A percentile compares a stretch with the other conserved stretches of the same genome.
Conservation (phyloP, 2,329 filamentous ascomycete species). For the Colletotrichum sp. region DNA sequence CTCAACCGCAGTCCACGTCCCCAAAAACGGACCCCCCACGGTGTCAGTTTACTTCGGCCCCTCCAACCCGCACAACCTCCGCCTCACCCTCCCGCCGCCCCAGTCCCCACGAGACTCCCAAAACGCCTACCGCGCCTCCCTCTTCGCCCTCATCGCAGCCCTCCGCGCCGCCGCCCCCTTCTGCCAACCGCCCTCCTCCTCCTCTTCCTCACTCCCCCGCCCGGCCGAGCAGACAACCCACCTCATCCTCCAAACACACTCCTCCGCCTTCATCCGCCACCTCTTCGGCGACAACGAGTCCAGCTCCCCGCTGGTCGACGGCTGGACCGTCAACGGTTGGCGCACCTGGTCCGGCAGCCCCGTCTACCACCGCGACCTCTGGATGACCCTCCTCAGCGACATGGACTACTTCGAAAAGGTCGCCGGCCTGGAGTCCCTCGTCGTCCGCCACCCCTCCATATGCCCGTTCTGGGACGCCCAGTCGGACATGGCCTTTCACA, state of each 20-base stretch:
- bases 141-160: not conserved
- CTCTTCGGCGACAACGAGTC: not conserved
- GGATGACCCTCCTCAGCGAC: not conserved
- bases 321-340: not conserved
- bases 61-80: not conserved
- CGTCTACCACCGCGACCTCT: not conserved
- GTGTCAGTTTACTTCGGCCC: not conserved
- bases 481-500: not conserved
- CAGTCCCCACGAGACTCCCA: not conserved
- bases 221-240: not conserved
- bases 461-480: not conserved
- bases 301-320: not conserved
- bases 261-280: not conserved
- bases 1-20: not conserved
- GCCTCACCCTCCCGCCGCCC: not conserved
- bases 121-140: not conserved
- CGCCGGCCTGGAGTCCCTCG: not conserved
- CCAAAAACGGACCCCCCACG: fast-evolving
- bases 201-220: not conserved
- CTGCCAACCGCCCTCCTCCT: not conserved
- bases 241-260: not conserved
- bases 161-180: not conserved
- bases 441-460: not conserved
- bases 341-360: not conserved
- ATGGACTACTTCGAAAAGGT: not conserved